Evolutionary conservation across 805 yeast species (phyloP).

Genomic region (Candida sphagnicola): DNA sequence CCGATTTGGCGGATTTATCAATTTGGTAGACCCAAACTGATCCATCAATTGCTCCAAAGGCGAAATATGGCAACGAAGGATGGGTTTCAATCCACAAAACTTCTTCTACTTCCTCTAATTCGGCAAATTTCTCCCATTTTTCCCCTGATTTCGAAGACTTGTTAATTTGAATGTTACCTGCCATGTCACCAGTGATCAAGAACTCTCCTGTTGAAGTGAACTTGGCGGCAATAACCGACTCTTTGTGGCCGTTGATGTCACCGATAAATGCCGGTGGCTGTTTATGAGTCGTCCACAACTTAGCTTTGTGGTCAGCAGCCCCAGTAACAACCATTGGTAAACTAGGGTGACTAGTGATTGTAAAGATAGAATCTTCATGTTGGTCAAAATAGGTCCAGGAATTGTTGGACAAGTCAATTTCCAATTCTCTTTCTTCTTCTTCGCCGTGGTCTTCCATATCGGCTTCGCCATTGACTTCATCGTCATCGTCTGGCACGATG

Average conservation of each 20-base stretch:
- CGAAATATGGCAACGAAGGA: constrained; percentile 76
- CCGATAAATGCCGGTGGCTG: constrained; percentile 79
- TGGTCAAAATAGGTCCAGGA: constrained; percentile 85
- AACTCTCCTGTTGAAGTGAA: constrained; percentile 81
- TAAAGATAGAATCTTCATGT: constrained; percentile 84
- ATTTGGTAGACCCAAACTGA: constrained; percentile 91
- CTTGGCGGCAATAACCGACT: constrained; percentile 80
- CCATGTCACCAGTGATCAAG: constrained; percentile 91
- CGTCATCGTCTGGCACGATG: constrained; percentile 32
- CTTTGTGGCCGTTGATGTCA: constrained; percentile 76
- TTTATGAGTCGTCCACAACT: constrained; percentile 88
- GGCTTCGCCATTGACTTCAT: constrained; percentile 21
- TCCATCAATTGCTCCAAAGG: constrained; percentile 90
- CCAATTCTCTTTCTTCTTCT: constrained; percentile 43
- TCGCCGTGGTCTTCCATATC: constrained; percentile 28
- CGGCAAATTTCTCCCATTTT: constrained; percentile 68
- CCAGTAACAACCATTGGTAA: constrained; percentile 88
- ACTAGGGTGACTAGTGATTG: constrained; percentile 77
- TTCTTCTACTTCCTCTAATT: constrained; percentile 86
- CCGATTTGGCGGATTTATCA: constrained; percentile 39
- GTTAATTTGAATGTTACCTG: constrained; percentile 75
- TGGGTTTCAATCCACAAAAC: constrained; percentile 80
- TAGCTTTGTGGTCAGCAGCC: constrained; percentile 90
- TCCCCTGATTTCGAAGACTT: constrained; percentile 74
- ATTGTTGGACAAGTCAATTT: constrained; percentile 85